A percentile compares a stretch with the other conserved stretches of the same genome.
phyloP scores from a whole-genome alignment of 805 yeast genomes.

The Ogataea ganodermae region DNA sequence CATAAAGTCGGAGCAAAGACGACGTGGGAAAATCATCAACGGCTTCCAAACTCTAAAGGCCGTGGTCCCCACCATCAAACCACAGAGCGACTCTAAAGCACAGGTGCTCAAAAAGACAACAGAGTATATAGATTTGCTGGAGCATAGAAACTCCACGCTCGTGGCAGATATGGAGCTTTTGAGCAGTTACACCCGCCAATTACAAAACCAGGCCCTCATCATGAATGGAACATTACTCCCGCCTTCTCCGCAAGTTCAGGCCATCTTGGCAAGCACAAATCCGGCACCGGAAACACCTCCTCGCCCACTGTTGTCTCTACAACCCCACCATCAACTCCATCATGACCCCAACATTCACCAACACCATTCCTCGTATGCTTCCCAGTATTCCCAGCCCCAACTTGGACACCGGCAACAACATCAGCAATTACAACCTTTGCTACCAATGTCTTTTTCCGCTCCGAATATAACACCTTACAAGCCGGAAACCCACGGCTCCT shows the following conservation, averaged over 20 bases:
- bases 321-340: slow-evolving; percentile 12
- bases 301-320: background rate
- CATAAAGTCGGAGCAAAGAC: slow-evolving; percentile 47
- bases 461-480: background rate
- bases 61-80: slow-evolving; percentile 42
- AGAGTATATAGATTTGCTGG: slow-evolving; percentile 43
- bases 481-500: background rate
- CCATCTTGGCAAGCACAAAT: slow-evolving; percentile 5
- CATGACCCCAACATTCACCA: slow-evolving; percentile 7
- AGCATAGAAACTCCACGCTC: slow-evolving; percentile 31
- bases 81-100: slow-evolving; percentile 48
- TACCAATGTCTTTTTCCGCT: background rate
- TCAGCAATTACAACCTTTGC: background rate
- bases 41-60: slow-evolving; percentile 43
- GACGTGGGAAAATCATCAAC: slow-evolving; percentile 48
- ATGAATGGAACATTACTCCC: slow-evolving; percentile 16
- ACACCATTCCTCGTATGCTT: background rate
- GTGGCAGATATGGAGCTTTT: slow-evolving; percentile 21
- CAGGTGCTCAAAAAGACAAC: slow-evolving; percentile 43
- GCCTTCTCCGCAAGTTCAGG: slow-evolving; percentile 17
- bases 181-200: slow-evolving; percentile 24
- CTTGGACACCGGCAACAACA: background rate
- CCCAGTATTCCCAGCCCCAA: no score
- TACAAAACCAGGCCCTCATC: slow-evolving; percentile 20
- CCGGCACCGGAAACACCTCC: background rate